Conservation (phyloP, 306 rosid genomes). For the Rosa chinensis region DNA sequence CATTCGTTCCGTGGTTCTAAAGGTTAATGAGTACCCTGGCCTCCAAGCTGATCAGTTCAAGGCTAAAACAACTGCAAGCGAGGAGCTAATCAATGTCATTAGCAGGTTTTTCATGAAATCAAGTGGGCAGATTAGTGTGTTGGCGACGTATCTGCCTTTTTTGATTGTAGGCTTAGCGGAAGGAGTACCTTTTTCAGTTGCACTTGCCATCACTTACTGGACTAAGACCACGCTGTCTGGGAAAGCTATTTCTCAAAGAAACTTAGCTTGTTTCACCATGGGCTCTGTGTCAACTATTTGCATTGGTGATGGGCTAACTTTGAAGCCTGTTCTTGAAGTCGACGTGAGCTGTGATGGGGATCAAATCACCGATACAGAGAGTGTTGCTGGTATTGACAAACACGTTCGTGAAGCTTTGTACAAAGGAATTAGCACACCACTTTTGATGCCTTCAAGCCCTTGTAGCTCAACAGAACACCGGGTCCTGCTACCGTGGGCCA, state of each 20-base stretch:
- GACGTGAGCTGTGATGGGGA: background rate
- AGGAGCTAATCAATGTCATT: background rate
- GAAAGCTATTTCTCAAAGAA: conserved; percentile 6
- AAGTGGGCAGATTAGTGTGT: background rate
- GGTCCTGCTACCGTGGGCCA: conserved; percentile 19
- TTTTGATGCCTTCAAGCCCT: background rate
- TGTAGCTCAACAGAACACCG: conserved; percentile 2
- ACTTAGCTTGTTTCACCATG: conserved; percentile 17
- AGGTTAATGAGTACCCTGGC: background rate
- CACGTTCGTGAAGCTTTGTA: conserved; percentile 12
- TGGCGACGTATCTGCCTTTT: conserved; percentile 1
- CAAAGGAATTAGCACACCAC: conserved; percentile 7
- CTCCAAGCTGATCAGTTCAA: conserved; percentile 17
- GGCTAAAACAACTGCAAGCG: background rate
- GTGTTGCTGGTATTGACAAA: background rate
- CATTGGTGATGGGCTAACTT: background rate
- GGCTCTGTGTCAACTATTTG: conserved; percentile 10
- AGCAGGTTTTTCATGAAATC: conserved; percentile 6
- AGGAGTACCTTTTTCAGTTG: conserved; percentile 13
- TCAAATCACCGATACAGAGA: background rate
- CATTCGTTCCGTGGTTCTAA: background rate
- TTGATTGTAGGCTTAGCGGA: conserved; percentile 23
- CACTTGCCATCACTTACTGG: conserved; percentile 12
- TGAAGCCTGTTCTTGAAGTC: background rate
- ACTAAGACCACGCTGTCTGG: background rate